Evolutionary conservation across 768 basidiomycete species (phyloP).

Genomic region (Rhodocollybia butyracea): DNA sequence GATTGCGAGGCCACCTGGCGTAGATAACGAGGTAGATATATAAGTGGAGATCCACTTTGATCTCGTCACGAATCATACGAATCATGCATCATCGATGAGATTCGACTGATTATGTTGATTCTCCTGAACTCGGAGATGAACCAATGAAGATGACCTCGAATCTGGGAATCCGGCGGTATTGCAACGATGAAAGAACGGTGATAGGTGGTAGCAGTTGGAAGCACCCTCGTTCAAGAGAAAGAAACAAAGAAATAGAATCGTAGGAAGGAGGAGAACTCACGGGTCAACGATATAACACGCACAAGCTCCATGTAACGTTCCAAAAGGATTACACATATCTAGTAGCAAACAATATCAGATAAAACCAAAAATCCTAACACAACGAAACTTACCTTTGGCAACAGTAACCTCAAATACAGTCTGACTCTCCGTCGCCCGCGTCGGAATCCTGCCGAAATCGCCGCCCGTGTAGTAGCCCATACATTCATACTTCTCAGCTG

Average conservation of each 20-base stretch:
- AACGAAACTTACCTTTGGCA: slow-evolving; percentile 5
- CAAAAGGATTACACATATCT: slow-evolving; percentile 14
- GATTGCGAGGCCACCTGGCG: too few relatives aligned
- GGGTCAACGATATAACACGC: slow-evolving; percentile 12
- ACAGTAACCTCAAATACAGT: slow-evolving; percentile 10
- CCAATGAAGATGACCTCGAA: too few relatives aligned
- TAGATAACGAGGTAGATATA: too few relatives aligned
- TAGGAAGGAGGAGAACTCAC: slow-evolving; percentile 4
- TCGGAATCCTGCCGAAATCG: not conserved
- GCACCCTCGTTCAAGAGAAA: not conserved
- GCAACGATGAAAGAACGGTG: too few relatives aligned
- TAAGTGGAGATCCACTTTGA: too few relatives aligned
- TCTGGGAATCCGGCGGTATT: too few relatives aligned
- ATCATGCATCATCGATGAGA: too few relatives aligned
- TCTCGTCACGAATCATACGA: too few relatives aligned
- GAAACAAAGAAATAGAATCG: not conserved
- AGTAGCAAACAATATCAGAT: not conserved
- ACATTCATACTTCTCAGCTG: slow-evolving; percentile 7
- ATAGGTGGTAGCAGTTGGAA: too few relatives aligned
- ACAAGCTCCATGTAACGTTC: slow-evolving; percentile 11
- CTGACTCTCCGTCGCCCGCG: slow-evolving; percentile 4
- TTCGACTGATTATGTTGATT: too few relatives aligned
- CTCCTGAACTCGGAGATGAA: too few relatives aligned
- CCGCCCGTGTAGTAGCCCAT: not conserved
- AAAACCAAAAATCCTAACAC: too few relatives aligned